A percentile compares a stretch with the other conserved stretches of the same genome.
These are phyloP conservation scores for Microcyclospora tardicrescens DNA, from an alignment of 2,329 filamentous ascomycete genomes.

Conservation along the genomic window DNA sequence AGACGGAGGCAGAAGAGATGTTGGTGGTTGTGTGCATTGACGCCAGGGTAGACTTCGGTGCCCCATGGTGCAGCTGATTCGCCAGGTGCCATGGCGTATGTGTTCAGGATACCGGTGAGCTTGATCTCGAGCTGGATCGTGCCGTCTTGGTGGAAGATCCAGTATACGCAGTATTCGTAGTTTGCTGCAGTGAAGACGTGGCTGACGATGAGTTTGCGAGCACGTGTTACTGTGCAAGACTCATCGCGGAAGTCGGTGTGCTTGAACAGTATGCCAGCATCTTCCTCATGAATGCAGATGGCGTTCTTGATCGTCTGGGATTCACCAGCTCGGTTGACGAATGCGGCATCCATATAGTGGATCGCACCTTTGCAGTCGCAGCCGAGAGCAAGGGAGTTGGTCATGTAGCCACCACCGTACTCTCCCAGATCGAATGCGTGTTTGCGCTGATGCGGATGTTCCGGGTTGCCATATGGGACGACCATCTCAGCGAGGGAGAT, in stretches of 20 bases:
- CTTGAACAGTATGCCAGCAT: conserved; percentile 84
- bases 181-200: conserved; percentile 93
- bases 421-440: conserved; percentile 69
- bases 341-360: conserved; percentile 79
- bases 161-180: conserved; percentile 81
- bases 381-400: conserved; percentile 61
- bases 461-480: conserved; percentile 74
- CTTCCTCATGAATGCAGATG: conserved; percentile 91
- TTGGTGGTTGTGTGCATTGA: conserved; percentile 93
- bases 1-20: conserved; percentile 86
- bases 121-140: conserved; percentile 84
- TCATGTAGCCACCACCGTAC: conserved; percentile 73
- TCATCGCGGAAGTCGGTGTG: conserved; percentile 79
- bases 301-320: conserved; percentile 79
- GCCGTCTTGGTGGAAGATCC: conserved; percentile 86
- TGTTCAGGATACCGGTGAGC: conserved; percentile 86
- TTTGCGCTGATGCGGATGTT: conserved; percentile 67
- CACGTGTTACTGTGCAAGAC: conserved; percentile 72
- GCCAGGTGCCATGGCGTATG: conserved; percentile 65
- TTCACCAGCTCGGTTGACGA: conserved; percentile 61
- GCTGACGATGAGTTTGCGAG: conserved; percentile 72
- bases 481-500: conserved; percentile 89
- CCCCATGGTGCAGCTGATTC: conserved; percentile 82
- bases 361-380: conserved; percentile 86
- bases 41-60: conserved; percentile 78